Evolutionary conservation across 1,139 yeast genomes (phyloP), one percentile per base, ranked within the genome.

Genomic region (Candida smagusa): DNA sequence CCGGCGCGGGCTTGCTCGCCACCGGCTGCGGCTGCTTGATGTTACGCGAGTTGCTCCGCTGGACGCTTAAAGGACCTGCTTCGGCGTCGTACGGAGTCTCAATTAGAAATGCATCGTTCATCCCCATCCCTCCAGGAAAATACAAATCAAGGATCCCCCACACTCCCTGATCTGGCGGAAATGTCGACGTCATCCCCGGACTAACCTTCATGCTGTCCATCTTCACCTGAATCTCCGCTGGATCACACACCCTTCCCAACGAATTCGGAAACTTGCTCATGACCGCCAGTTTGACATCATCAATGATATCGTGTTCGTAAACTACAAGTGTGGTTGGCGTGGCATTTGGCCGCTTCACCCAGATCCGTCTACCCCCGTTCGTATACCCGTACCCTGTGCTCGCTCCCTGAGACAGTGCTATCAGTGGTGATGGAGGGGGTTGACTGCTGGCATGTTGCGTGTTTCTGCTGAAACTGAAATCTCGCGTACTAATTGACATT

Each of bases 271-370:
- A 87, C 50, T 82, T 83, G 39, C 62, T 65, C 35, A 79, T 56
- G 0, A 85, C 71, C 39, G 76, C 68, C 19, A 71, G 63, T 52
- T 86, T 87, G 49, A 87, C 65, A 54, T 87, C 95, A 54, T 87
- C 95, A 4, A 86, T 73, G 2, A 86, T 65, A 47, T 82, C 87
- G 22, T 57, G 52, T 19, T 74, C 74, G 22, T 64, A 63, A 2
- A 83, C 80, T 38, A 66, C 54, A 3, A 86, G 62, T 1, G 94
- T 79, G 0, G 95, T 86, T 4, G 95, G 84, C 1, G 76, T 72
- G 3, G 82, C 78, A 26, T 69, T 68, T 0, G 72, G 68, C 33
- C 78, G 64, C 41, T 65, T 73, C 7, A 85, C 80, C 95, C 95
- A 85, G 0, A 84, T 73, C 39, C 94, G 48, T 38, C 59, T 26